Base-by-base conservation (phyloP, 2,329 filamentous ascomycete species). In the Pochonia chlamydosporia region DNA sequence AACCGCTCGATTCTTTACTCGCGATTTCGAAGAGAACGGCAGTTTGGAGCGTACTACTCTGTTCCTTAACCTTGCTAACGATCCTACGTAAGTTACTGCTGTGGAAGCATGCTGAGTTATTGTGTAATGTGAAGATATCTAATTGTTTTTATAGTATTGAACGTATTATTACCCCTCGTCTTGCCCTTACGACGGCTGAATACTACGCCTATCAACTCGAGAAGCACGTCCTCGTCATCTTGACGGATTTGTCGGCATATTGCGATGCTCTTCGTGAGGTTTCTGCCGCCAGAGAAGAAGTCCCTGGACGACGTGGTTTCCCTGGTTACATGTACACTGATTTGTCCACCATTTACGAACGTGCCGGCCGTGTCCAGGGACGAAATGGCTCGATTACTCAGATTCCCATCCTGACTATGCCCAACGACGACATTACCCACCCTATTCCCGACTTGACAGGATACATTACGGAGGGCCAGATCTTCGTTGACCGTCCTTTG, bases 281-380 rank as follows among this genome's bases (percentile, higher is more conserved):
- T 43, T 99, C 93, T 13, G 92, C 93, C 46, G 93, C 93, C 45
- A 84, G 93, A 75, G 93, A 99, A 79, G 93, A 99, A 84, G 93
- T 99, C 37, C 93, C 93, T 35, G 93, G 93, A 79, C 92, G 93
- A 70, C 92, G 93, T 84, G 93, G 93, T 81, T 99, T 93, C 76
- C 93, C 93, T 46, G 93, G 93, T 88, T 99, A 99, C 81, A 99
- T 99, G 93, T 99, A 99, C 79, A 99, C 93, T 59, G 95, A 99
- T 82, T 87, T 99, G 84, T 96, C 93, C 50, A 99, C 93, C 64
- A 96, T 99, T 62, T 99, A 99, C 78, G 93, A 99, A 74, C 91
- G 93, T 75, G 93, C 93, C 59, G 93, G 93, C 64, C 93, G 93
- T 87, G 93, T 99, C 43, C 78, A 89, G 63, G 95, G 95, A 59